Evolutionary conservation across 768 basidiomycete species (phyloP).

Genomic region (Melanogaster broomeanus): DNA sequence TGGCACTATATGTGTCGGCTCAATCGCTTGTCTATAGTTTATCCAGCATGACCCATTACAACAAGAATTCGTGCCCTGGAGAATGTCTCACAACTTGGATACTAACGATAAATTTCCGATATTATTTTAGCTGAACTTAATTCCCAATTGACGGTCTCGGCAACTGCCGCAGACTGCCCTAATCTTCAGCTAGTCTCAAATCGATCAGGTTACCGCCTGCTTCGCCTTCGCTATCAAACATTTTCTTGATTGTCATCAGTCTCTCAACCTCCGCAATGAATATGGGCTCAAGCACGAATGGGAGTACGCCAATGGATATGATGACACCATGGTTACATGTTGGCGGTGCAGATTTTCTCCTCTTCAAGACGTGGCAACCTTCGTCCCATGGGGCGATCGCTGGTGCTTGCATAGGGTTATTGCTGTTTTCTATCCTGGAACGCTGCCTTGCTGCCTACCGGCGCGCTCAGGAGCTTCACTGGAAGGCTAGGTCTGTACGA

Average conservation of each 20-base stretch:
- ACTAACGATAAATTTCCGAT: too few species aligned
- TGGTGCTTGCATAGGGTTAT: conserved; percentile 73
- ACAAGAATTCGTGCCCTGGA: too few species aligned
- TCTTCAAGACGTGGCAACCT: conserved; percentile 71
- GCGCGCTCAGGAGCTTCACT: conserved; percentile 51
- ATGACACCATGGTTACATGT: conserved; percentile 79
- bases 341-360: conserved; percentile 58
- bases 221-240: neutral
- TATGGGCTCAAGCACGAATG: conserved; percentile 5
- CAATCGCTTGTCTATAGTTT: too few species aligned
- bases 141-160: too few species aligned
- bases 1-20: too few species aligned
- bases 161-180: too few species aligned
- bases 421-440: conserved; percentile 69
- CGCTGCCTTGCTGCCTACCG: conserved; percentile 65
- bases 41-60: too few species aligned
- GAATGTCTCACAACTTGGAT: too few species aligned
- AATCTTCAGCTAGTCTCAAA: too few species aligned
- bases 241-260: too few species aligned
- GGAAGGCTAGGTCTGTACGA: conserved; percentile 55
- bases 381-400: conserved; percentile 67
- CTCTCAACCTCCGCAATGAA: neutral
- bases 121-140: too few species aligned
- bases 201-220: too few species aligned
- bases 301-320: conserved; percentile 25